Evolutionary conservation across 129 eudicot species (phyloP).

Genomic region (Sambucus nigra): DNA sequence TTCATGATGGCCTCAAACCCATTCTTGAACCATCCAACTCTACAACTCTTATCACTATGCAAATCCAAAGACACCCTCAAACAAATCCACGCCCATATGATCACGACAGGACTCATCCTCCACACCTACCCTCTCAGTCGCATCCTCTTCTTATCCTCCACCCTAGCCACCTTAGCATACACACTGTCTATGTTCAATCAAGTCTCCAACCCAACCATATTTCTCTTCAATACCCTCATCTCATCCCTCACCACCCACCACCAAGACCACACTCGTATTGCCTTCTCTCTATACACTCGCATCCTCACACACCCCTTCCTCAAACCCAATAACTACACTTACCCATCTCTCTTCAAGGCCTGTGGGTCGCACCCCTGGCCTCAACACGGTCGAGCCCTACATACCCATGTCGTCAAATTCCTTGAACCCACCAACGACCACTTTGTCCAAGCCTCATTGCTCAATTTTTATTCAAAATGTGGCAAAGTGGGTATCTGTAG

Average conservation of each 20-base stretch:
- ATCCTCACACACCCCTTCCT: conserved; percentile 24
- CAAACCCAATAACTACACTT: conserved; percentile 54
- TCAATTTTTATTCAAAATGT: conserved; percentile 52
- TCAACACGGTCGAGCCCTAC: conserved; percentile 45
- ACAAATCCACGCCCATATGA: conserved; percentile 57
- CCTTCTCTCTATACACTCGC: conserved; percentile 31
- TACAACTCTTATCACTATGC: conserved; percentile 45
- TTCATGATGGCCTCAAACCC: conserved; percentile 38
- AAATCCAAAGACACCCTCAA: conserved; percentile 35
- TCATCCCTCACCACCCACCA: conserved; percentile 36
- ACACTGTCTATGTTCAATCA: conserved; percentile 47
- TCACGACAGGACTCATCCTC: conserved; percentile 47
- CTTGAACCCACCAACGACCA: conserved; percentile 32
- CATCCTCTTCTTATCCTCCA: conserved; percentile 44
- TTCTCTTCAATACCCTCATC: conserved; percentile 59
- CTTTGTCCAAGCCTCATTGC: conserved; percentile 65
- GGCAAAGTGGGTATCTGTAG: conserved; percentile 41
- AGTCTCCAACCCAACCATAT: conserved; percentile 28
- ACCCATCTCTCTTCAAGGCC: conserved; percentile 70
- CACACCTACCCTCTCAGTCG: conserved; percentile 70
- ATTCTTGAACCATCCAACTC: conserved; percentile 34
- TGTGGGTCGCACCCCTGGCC: conserved; percentile 49
- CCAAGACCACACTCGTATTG: conserved; percentile 24
- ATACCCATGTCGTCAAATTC: conserved; percentile 52
- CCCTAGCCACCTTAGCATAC: conserved; percentile 39